These are phyloP conservation scores for Lecanicillium sp. DNA, from an alignment of 2,329 filamentous ascomycete genomes.

Conservation along the genomic window DNA sequence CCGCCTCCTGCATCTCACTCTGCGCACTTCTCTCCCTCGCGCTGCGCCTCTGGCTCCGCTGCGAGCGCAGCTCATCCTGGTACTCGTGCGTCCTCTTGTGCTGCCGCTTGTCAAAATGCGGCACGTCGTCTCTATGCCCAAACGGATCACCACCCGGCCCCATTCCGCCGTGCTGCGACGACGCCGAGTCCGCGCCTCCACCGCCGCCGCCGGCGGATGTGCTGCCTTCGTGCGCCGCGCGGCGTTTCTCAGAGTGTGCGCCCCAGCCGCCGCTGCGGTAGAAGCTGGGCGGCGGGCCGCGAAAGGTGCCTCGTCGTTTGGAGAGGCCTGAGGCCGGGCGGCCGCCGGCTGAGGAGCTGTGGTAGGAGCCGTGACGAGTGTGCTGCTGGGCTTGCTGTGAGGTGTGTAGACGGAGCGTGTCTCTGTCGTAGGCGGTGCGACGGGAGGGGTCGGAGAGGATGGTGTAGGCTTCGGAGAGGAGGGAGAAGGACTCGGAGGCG, in stretches of 20 bases:
- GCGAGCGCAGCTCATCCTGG: constrained; percentile 41
- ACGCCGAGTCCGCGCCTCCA: constrained; percentile 12
- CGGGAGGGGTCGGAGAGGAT: constrained; percentile 65
- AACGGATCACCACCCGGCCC: constrained; percentile 48
- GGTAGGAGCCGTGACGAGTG: constrained; percentile 35
- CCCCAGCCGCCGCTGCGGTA: constrained; percentile 78
- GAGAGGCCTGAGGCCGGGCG: constrained; percentile 76
- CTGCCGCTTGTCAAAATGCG: constrained; percentile 68
- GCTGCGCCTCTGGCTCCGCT: constrained; percentile 19
- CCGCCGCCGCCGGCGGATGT: constrained; percentile 19
- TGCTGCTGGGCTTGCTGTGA: constrained; percentile 16
- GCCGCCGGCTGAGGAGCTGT: constrained; percentile 58
- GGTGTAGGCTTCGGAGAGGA: constrained; percentile 76
- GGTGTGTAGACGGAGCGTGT: constrained; percentile 39
- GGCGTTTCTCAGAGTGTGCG: constrained; percentile 49
- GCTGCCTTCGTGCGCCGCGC: constrained; percentile 39
- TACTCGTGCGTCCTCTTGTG: constrained; percentile 68
- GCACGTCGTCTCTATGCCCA: constrained; percentile 43
- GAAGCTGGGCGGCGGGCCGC: constrained; percentile 83
- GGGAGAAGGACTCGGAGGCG: constrained; percentile 69
- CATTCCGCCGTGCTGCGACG: constrained; percentile 38
- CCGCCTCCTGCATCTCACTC: constrained; percentile 30
- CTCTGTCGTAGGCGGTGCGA: constrained; percentile 73
- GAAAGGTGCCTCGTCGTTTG: constrained; percentile 65
- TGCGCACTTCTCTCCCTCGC: constrained; percentile 30